phyloP scores from a whole-genome alignment of 1,284 basidiomycete species.

The Puccinia hordei region DNA sequence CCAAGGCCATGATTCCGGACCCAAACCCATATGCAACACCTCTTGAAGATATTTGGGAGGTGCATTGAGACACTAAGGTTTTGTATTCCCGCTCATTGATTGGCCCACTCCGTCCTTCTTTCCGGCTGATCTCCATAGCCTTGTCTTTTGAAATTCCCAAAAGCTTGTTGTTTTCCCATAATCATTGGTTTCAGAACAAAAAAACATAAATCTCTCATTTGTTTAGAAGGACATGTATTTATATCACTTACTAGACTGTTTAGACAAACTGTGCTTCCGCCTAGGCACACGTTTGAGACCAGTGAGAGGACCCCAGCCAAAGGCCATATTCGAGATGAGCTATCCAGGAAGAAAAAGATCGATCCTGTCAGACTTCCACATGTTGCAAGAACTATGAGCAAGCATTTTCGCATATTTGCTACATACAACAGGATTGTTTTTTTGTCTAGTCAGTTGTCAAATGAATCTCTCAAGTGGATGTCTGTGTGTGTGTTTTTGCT shows the following conservation, averaged over 20 bases:
- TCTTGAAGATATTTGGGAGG: slow-evolving; percentile 29
- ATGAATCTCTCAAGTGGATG: too few species aligned
- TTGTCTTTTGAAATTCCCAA: slow-evolving; percentile 34
- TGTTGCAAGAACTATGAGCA: slow-evolving; percentile 15
- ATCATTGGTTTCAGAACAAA: too few species aligned
- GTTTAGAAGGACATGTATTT: too few species aligned
- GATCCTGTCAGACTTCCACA: slow-evolving; percentile 26
- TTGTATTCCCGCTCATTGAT: slow-evolving; percentile 1
- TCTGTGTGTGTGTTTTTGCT: too few species aligned
- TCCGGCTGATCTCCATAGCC: neutral
- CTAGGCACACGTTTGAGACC: slow-evolving; percentile 16
- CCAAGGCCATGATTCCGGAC: slow-evolving; percentile 26
- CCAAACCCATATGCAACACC: slow-evolving; percentile 31
- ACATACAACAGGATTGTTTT: neutral
- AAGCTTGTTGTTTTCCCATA: too few species aligned
- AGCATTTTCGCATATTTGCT: slow-evolving; percentile 27
- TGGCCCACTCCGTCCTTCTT: neutral
- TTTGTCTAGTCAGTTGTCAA: too few species aligned
- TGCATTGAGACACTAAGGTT: slow-evolving; percentile 16
- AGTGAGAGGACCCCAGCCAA: slow-evolving; percentile 12
- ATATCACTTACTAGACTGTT: slow-evolving; percentile 39
- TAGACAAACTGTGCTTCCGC: slow-evolving; percentile 30
- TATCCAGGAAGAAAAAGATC: slow-evolving; percentile 28
- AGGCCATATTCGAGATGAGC: slow-evolving; percentile 3
- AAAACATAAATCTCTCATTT: too few species aligned